Conservation (phyloP, 768 basidiomycete genomes). For the Collybia nuda region DNA sequence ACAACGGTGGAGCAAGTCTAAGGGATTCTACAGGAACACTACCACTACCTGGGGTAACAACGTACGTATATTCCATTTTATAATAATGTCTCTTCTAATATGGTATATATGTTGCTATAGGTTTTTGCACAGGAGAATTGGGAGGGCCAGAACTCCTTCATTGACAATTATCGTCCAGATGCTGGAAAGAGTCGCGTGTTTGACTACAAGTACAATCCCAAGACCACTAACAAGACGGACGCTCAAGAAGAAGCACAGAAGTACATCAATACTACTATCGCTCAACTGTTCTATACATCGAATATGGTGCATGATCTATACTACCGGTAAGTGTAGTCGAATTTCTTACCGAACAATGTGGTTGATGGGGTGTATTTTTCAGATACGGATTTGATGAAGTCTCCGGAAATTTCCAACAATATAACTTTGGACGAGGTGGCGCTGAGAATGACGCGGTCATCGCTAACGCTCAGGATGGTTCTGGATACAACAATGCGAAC, state of each 20-base stretch:
- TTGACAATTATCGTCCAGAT: constrained; percentile 79
- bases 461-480: constrained; percentile 93
- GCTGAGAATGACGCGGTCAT: constrained; percentile 87
- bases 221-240: constrained; percentile 51
- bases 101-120: constrained; percentile 27
- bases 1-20: constrained; percentile 18
- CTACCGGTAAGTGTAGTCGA: constrained; percentile 49
- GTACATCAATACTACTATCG: constrained; percentile 84
- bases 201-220: constrained; percentile 75
- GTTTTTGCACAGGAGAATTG: constrained; percentile 95
- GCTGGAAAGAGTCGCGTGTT: constrained; percentile 57
- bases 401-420: constrained; percentile 95
- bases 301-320: constrained; percentile 83
- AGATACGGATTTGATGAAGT: constrained; percentile 91
- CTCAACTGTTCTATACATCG: constrained; percentile 87
- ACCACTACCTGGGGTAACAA: constrained; percentile 90
- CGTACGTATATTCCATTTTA: constrained; percentile 31
- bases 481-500: constrained; percentile 90
- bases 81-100: constrained; percentile 1
- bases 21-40: constrained; percentile 56
- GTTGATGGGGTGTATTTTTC: constrained; percentile 8
- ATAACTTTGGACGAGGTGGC: constrained; percentile 94
- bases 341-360: not conserved
- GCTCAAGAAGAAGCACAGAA: constrained; percentile 70
- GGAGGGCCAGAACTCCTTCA: constrained; percentile 66